Evolutionary conservation across 306 rosid genomes (phyloP).

Genomic region (Rubus parviflorus): DNA sequence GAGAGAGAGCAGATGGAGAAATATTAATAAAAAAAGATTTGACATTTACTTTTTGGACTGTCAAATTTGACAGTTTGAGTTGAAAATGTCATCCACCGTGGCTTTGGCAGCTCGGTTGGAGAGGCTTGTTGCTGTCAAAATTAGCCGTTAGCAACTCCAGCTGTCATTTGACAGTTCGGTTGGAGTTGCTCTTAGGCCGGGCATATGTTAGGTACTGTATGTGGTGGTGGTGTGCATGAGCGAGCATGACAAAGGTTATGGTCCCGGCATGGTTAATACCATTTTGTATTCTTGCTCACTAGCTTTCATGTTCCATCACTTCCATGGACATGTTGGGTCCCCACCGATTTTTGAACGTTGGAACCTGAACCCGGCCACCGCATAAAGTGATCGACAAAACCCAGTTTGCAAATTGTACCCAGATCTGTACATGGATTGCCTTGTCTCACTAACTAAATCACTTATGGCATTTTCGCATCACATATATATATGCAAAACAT

Average conservation of each 20-base stretch:
- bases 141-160: too few relatives aligned
- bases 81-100: too few relatives aligned
- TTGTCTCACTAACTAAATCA: too few relatives aligned
- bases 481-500: background rate
- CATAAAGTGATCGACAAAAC: background rate
- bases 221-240: slow-evolving; percentile 18
- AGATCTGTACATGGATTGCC: background rate
- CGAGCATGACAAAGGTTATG: slow-evolving; percentile 34
- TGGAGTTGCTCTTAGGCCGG: background rate
- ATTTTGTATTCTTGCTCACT: slow-evolving; percentile 27
- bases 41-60: too few relatives aligned
- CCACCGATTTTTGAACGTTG: slow-evolving; percentile 12
- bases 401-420: background rate
- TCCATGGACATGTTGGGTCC: background rate
- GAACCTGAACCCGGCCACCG: background rate
- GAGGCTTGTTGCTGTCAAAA: too few relatives aligned
- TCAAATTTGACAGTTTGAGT: too few relatives aligned
- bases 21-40: too few relatives aligned
- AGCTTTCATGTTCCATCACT: background rate
- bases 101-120: too few relatives aligned
- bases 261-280: slow-evolving; percentile 50
- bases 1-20: too few relatives aligned
- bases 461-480: background rate
- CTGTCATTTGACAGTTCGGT: too few relatives aligned
- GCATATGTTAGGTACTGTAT: background rate